Base-by-base conservation (phyloP, 1,284 basidiomycete genomes). In the Boletus nobilissimus region DNA sequence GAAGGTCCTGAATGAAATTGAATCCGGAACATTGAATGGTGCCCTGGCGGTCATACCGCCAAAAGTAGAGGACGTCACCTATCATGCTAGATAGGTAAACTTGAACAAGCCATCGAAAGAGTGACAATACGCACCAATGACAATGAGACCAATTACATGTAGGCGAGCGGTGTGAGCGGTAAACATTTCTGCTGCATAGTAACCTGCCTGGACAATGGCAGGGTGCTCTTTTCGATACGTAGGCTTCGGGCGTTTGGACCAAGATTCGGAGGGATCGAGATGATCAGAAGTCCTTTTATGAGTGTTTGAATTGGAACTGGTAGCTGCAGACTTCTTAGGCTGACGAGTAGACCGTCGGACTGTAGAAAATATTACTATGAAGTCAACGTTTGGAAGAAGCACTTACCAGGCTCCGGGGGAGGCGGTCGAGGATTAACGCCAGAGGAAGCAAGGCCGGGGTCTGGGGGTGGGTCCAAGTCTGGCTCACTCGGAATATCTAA, bases 1-100 rank as follows among this genome's bases (percentile, higher is more conserved):
- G 70, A 38, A 72, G 70, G 11, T 63, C 70, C 34, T 63, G 60
- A 10, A 72, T 48, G 34, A 63, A 48, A 48, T 72, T 72, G 60
- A 72, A 38, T 38, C 60, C 60, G 8, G 70, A 63, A 38, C 70
- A 72, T 32, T 63, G 70, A 63, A 46, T 38, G 11, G 22, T 29
- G 16, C 43, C 34, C 32, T 63, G 60, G 14, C 43, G 60, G 36
- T 72, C 70, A 63, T 63, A 72, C 16, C 60, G 29, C 70, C 60
- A 63, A 36, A 63, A n/a, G 60, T 63, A 63, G 34, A 48, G 60
- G 34, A 48, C 8, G 16, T 71, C 60, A 34, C 38, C 69, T 70
- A 34, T 57, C 39, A 32, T 40, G 43, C 38, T 32, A 26, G 29
- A 32, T 70, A 39, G 39, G 39, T 43, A 40, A 60, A n/a, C n/a